Evolutionary conservation across 2,329 filamentous ascomycete species (phyloP).

Genomic region (Cercospora sp.): DNA sequence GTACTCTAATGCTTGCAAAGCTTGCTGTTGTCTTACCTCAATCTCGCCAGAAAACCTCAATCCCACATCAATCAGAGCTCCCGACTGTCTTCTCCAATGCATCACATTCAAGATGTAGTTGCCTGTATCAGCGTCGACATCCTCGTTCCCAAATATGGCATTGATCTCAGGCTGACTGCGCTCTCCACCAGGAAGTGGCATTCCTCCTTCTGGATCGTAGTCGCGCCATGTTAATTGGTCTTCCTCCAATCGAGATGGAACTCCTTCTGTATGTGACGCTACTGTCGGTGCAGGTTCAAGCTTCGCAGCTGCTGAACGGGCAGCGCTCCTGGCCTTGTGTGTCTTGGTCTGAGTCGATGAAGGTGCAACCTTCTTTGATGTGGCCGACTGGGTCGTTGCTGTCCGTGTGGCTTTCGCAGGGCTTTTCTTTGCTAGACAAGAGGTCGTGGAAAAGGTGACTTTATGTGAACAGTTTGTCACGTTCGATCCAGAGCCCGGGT

Average conservation of each 20-base stretch:
- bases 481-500: not conserved
- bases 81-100: conserved; percentile 41
- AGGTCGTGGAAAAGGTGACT: conserved; percentile 19
- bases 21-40: conserved; percentile 32
- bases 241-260: conserved; percentile 12
- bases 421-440: conserved; percentile 1
- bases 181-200: conserved; percentile 39
- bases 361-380: not conserved
- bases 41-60: conserved; percentile 35
- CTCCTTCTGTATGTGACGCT: conserved; percentile 35
- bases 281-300: conserved; percentile 30
- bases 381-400: not conserved
- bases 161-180: conserved; percentile 33
- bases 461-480: not conserved
- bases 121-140: conserved; percentile 36
- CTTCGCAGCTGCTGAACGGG: conserved; percentile 18
- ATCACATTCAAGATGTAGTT: conserved; percentile 42
- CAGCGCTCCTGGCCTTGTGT: conserved; percentile 10
- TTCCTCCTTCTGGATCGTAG: conserved; percentile 41
- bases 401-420: not conserved
- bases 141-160: conserved; percentile 35
- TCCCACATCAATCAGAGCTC: conserved; percentile 41
- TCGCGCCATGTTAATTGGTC: conserved; percentile 40
- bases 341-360: conserved; percentile 3
- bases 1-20: conserved; percentile 38